Evolutionary conservation across 2,329 filamentous ascomycete genomes (phyloP).

Genomic region (Venturia aucupariae): DNA sequence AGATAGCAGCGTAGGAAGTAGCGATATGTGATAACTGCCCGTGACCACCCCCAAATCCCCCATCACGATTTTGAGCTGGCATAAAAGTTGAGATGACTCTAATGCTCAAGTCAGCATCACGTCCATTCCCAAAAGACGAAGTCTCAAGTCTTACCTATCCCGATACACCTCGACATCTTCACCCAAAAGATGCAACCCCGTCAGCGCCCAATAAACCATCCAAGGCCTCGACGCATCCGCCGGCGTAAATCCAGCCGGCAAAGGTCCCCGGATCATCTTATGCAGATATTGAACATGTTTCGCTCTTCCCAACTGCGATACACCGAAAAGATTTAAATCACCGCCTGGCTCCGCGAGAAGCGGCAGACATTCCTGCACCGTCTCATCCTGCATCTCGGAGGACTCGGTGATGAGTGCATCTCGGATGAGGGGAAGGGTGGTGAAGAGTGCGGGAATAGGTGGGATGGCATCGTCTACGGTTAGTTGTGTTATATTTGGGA

Average conservation of each 20-base stretch:
- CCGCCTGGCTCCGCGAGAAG: conserved; percentile 42
- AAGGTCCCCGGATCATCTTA: conserved; percentile 39
- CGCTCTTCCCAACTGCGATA: conserved; percentile 63
- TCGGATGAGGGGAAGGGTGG: conserved; percentile 6
- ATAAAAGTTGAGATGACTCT: conserved; percentile 63
- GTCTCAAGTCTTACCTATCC: conserved; percentile 40
- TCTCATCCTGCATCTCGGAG: conserved; percentile 58
- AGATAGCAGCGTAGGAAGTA: conserved; percentile 73
- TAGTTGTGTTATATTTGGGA: neutral
- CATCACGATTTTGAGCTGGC: conserved; percentile 70
- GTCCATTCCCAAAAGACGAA: neutral
- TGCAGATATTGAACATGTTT: conserved; percentile 54
- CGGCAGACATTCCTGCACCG: conserved; percentile 58
- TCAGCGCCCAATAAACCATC: conserved; percentile 88
- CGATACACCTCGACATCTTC: conserved; percentile 61
- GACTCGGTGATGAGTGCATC: conserved; percentile 46
- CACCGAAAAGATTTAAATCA: conserved; percentile 53
- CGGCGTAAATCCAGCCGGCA: conserved; percentile 61
- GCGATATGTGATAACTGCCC: conserved; percentile 85
- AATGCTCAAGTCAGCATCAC: neutral
- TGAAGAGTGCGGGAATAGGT: conserved; percentile 5
- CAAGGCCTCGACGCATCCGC: conserved; percentile 86
- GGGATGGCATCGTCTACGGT: neutral
- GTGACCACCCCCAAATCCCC: conserved; percentile 90
- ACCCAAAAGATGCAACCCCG: conserved; percentile 65